Percentiles rank a stretch among this genome's conserved stretches.
phyloP scores from a whole-genome alignment of 2,329 filamentous ascomycete genomes.

The Emergomyces pasteurianus region DNA sequence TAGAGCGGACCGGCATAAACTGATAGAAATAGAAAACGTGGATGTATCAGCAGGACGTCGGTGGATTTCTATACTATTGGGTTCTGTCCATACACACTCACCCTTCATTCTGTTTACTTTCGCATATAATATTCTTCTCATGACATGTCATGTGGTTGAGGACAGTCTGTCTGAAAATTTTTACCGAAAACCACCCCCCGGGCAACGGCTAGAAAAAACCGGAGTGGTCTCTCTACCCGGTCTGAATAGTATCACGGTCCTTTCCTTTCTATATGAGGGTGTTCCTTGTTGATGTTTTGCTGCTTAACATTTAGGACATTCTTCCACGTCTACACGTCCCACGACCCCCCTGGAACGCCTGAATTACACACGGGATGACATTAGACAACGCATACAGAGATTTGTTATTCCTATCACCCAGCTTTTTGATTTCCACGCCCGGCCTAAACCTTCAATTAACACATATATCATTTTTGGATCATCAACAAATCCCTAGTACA shows the following conservation, averaged over 20 bases:
- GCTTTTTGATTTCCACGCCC: not conserved
- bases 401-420: not conserved
- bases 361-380: not conserved
- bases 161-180: not conserved
- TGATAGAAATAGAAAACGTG: not conserved
- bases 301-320: not conserved
- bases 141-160: slow-evolving; percentile 1
- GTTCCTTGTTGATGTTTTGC: not conserved
- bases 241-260: not conserved
- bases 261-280: not conserved
- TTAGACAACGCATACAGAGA: not conserved
- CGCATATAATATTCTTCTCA: not conserved
- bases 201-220: not conserved
- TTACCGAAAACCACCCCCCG: not conserved
- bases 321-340: not conserved
- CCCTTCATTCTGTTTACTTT: not conserved
- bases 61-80: not conserved
- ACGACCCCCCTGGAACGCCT: not conserved
- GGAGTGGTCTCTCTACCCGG: no score
- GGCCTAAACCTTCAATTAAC: not conserved
- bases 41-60: not conserved
- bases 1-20: not conserved
- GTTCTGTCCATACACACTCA: not conserved
- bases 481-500: not conserved
- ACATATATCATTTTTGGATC: no score